phyloP scores from a whole-genome alignment of 2,329 filamentous ascomycete species.

The Xylariaceae sp. region DNA sequence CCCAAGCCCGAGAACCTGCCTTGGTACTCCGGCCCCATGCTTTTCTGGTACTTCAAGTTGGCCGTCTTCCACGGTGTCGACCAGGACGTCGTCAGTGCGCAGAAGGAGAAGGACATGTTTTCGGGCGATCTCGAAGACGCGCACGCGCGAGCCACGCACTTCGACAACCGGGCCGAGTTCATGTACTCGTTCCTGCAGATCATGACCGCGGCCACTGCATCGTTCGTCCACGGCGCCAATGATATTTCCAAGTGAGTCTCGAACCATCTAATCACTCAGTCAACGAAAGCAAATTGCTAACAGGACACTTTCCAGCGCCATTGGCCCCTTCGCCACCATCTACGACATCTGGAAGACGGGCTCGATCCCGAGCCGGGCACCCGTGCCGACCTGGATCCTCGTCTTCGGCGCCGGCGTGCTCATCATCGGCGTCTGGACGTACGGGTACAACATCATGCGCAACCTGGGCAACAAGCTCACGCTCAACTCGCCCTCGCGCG shows the following conservation, averaged over 20 bases:
- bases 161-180: conserved; percentile 57
- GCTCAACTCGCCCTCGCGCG: conserved; percentile 55
- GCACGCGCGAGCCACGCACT: conserved; percentile 53
- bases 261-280: no score
- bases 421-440: conserved; percentile 52
- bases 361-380: conserved; percentile 38
- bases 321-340: conserved; percentile 59
- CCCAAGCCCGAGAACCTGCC: conserved; percentile 19
- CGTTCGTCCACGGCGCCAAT: conserved; percentile 62
- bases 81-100: conserved; percentile 35
- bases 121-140: conserved; percentile 48
- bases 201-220: conserved; percentile 56
- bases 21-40: conserved; percentile 30
- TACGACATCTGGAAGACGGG: conserved; percentile 54
- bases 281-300: no score
- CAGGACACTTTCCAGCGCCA: conserved; percentile 38
- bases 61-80: conserved; percentile 14
- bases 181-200: conserved; percentile 56
- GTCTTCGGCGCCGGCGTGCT: conserved; percentile 47
- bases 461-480: conserved; percentile 58
- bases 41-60: conserved; percentile 23
- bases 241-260: conserved; percentile 51
- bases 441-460: conserved; percentile 61
- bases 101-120: conserved; percentile 40
- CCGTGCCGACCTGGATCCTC: conserved; percentile 57